These are phyloP conservation scores for Phytophthora megakarya DNA, from an alignment of 352 stramenopile species.

Conservation along the genomic window DNA sequence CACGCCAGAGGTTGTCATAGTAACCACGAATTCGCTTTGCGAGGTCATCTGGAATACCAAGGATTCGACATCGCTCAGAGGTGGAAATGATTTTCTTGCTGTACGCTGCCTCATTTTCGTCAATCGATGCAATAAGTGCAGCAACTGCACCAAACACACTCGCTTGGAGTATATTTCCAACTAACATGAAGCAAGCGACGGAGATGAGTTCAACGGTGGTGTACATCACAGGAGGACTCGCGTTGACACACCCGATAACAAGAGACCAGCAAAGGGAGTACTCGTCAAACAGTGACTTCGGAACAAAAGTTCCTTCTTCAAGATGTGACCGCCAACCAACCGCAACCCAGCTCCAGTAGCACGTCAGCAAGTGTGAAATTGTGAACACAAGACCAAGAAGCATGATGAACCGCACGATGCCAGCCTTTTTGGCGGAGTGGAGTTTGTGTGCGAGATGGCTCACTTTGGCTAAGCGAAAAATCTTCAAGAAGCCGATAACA, in stretches of 20 bases:
- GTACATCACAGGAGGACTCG: constrained; percentile 61
- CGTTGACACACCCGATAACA: constrained; percentile 65
- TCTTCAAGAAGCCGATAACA: constrained; percentile 58
- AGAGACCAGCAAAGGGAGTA: constrained; percentile 64
- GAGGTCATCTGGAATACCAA: constrained; percentile 59
- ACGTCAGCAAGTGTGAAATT: constrained; percentile 58
- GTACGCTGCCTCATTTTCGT: constrained; percentile 66
- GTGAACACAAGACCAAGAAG: constrained; percentile 58
- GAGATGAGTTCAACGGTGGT: constrained; percentile 49
- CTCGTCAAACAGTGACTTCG: constrained; percentile 34
- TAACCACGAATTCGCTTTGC: constrained; percentile 56
- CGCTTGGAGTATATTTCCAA: constrained; percentile 67
- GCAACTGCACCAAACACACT: constrained; percentile 74
- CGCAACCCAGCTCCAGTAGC: constrained; percentile 66
- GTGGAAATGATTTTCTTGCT: constrained; percentile 71
- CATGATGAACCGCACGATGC: constrained; percentile 54
- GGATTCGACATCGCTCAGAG: constrained; percentile 66
- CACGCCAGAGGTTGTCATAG: constrained; percentile 71
- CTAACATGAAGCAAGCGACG: constrained; percentile 66
- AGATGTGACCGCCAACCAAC: constrained; percentile 47
- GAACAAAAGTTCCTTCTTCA: constrained; percentile 32
- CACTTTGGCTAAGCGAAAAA: constrained; percentile 67
- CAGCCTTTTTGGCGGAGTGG: constrained; percentile 65
- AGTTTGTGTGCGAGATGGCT: constrained; percentile 56
- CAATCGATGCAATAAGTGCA: constrained; percentile 63